Evolutionary conservation across 257 asterid genomes (phyloP).

Genomic region (Striga asiatica): DNA sequence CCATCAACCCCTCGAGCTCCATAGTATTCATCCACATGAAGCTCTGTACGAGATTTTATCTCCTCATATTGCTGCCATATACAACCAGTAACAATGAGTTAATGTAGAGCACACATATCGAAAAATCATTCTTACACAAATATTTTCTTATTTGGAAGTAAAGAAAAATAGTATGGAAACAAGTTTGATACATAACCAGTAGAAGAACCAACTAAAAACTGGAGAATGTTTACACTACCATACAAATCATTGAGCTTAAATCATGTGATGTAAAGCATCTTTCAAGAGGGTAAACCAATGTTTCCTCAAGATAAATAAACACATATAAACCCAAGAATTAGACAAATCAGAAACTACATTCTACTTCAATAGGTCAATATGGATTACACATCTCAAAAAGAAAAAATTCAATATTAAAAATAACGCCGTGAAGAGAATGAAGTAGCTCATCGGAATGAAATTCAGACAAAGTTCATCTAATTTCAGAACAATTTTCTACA

Average conservation of each 20-base stretch:
- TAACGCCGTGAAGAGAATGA: too few species aligned
- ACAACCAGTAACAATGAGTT: conserved; percentile 12
- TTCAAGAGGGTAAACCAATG: background rate
- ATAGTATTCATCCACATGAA: conserved; percentile 53
- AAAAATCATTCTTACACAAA: background rate
- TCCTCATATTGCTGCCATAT: conserved; percentile 55
- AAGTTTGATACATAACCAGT: background rate
- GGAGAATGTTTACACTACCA: background rate
- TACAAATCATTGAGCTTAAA: background rate
- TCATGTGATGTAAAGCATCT: background rate
- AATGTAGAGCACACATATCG: background rate
- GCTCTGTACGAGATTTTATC: conserved; percentile 42
- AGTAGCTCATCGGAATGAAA: too few species aligned
- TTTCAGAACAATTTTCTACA: background rate
- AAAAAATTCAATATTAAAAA: too few species aligned
- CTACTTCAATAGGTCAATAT: too few species aligned
- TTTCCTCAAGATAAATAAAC: too few species aligned
- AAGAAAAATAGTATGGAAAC: background rate
- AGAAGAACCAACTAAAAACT: background rate
- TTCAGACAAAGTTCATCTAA: too few species aligned
- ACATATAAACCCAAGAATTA: too few species aligned
- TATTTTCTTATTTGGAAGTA: background rate
- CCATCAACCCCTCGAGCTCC: conserved; percentile 69
- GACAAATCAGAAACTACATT: too few species aligned
- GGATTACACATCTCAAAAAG: too few species aligned